Evolutionary conservation across 2,329 filamentous ascomycete genomes (phyloP).

Genomic region (Aureobasidium lini): DNA sequence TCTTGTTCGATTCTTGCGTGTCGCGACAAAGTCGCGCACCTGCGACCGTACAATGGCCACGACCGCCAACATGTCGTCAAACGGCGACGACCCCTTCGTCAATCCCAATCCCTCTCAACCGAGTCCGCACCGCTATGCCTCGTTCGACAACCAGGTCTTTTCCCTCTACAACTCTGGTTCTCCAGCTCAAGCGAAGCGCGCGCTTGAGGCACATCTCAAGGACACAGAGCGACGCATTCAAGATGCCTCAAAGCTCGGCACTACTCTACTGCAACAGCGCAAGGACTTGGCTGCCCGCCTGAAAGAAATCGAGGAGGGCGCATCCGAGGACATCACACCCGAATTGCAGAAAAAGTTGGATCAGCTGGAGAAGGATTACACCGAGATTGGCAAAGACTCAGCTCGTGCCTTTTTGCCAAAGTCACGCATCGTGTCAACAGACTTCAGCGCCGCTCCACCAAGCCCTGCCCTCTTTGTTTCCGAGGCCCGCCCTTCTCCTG

Average conservation of each 20-base stretch:
- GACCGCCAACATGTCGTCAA: constrained; percentile 2
- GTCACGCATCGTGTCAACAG: constrained; percentile 48
- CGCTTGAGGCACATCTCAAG: constrained; percentile 81
- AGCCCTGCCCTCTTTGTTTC: constrained; percentile 56
- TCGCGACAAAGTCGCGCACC: constrained; percentile 3
- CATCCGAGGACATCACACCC: constrained; percentile 66
- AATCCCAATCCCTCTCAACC: not conserved
- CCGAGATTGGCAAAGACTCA: constrained; percentile 84
- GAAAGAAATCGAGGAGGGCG: constrained; percentile 72
- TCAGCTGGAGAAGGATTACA: constrained; percentile 90
- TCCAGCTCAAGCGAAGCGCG: constrained; percentile 78
- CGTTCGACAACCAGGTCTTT: constrained; percentile 75
- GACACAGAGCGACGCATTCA: constrained; percentile 89
- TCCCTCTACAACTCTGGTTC: constrained; percentile 67
- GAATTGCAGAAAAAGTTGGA: constrained; percentile 75
- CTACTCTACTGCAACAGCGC: constrained; percentile 77
- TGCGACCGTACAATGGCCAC: not conserved
- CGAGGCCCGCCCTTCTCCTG: constrained; percentile 67
- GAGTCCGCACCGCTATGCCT: constrained; percentile 62
- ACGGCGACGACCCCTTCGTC: constrained; percentile 6
- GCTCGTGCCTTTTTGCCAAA: constrained; percentile 85
- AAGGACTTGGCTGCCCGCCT: constrained; percentile 74
- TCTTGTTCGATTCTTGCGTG: not conserved
- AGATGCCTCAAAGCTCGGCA: constrained; percentile 83
- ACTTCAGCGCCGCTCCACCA: constrained; percentile 12